These are phyloP conservation scores for Phytophthora tubulina DNA, from an alignment of 352 stramenopile species.

Conservation along the genomic window DNA sequence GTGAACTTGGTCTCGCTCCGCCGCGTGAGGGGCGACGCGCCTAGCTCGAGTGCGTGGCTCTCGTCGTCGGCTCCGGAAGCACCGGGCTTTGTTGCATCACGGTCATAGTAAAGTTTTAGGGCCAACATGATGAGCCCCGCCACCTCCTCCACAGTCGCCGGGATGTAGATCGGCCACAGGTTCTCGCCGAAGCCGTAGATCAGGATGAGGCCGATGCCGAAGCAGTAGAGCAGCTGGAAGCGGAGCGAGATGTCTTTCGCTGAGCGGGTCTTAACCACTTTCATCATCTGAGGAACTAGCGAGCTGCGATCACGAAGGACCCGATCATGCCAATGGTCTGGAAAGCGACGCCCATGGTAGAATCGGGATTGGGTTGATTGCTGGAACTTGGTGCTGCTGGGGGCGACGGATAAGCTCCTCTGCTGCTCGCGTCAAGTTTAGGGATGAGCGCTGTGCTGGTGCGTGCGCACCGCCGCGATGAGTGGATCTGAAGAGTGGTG, in stretches of 20 bases:
- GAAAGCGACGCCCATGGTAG: conserved; percentile 49
- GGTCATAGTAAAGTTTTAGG: conserved; percentile 53
- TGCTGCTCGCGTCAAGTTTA: conserved; percentile 11
- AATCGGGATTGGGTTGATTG: not conserved
- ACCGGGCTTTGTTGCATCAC: conserved; percentile 10
- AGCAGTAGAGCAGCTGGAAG: conserved; percentile 60
- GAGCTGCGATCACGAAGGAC: conserved; percentile 68
- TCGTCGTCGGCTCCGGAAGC: conserved; percentile 19
- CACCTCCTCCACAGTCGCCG: conserved; percentile 52
- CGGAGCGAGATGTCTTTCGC: conserved; percentile 64
- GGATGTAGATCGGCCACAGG: conserved; percentile 71
- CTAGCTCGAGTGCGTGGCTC: conserved; percentile 26
- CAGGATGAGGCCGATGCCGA: conserved; percentile 50
- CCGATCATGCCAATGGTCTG: conserved; percentile 67
- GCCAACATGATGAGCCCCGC: conserved; percentile 47
- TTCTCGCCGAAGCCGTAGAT: conserved; percentile 58
- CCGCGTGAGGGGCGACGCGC: conserved; percentile 27
- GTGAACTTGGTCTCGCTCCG: conserved; percentile 35
- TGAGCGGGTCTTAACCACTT: conserved; percentile 72
- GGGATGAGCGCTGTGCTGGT: conserved; percentile 26
- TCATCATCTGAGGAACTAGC: conserved; percentile 68
- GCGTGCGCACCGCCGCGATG: not conserved
- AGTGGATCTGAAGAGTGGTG: conserved; percentile 28
- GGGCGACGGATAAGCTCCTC: not conserved
- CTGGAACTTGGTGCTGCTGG: not conserved